These are phyloP conservation scores for Ceratocystis cubensis DNA, from an alignment of 2,329 filamentous ascomycete genomes.

Conservation along the genomic window DNA sequence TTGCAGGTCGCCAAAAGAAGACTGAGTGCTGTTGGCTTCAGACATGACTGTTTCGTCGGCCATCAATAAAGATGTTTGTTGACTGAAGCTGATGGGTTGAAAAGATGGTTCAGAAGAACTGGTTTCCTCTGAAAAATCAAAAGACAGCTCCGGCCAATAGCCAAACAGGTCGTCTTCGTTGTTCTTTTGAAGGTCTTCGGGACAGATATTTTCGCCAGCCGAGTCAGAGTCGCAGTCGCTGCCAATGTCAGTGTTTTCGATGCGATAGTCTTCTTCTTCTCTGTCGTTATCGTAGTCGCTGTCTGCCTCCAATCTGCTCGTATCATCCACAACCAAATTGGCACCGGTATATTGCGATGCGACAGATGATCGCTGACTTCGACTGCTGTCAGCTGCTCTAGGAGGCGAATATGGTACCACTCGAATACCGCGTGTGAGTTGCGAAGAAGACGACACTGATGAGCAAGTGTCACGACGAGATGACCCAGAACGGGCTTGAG, in stretches of 20 bases:
- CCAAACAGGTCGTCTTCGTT: background rate
- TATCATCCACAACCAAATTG: slow-evolving; percentile 18
- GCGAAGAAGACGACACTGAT: slow-evolving; percentile 23
- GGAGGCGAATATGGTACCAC: slow-evolving; percentile 39
- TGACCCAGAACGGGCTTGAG: slow-evolving; percentile 17
- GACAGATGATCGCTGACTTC: slow-evolving; percentile 22
- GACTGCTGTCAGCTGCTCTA: slow-evolving; percentile 27
- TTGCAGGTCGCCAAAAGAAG: slow-evolving; percentile 10
- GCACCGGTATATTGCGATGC: slow-evolving; percentile 15
- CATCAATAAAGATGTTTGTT: slow-evolving; percentile 16
- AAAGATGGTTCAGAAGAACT: slow-evolving; percentile 18
- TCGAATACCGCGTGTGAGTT: slow-evolving; percentile 34
- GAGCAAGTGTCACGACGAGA: slow-evolving; percentile 19
- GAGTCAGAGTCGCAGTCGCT: no score
- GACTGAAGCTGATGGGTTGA: slow-evolving; percentile 16
- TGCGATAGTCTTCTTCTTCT: slow-evolving; percentile 7
- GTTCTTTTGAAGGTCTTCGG: background rate
- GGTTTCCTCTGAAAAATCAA: slow-evolving; percentile 19
- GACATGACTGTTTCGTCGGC: slow-evolving; percentile 19
- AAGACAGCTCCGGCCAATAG: slow-evolving; percentile 14
- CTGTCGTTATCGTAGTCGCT: no score
- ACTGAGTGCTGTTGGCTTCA: slow-evolving; percentile 10
- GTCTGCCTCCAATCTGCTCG: slow-evolving; percentile 7
- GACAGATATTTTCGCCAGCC: background rate
- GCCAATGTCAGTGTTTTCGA: background rate